These are phyloP conservation scores for Starmerella cellae DNA, from an alignment of 805 yeast species.

Conservation along the genomic window DNA sequence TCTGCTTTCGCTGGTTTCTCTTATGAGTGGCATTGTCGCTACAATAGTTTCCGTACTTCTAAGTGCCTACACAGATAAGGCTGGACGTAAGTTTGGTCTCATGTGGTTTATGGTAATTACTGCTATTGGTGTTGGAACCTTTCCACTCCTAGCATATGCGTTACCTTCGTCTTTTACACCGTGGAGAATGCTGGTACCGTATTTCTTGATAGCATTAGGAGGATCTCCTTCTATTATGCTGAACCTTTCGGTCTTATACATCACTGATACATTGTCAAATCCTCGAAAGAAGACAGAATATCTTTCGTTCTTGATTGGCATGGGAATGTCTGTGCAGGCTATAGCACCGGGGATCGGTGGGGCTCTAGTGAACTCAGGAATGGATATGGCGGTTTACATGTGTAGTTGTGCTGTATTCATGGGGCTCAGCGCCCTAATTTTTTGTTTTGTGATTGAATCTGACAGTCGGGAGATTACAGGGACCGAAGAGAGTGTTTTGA, in stretches of 20 bases:
- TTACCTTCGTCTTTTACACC: neutral
- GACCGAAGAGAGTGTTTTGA: neutral
- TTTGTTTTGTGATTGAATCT: neutral
- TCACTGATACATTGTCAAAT: constrained; percentile 10
- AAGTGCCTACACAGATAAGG: constrained; percentile 8
- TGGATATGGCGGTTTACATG: constrained; percentile 2
- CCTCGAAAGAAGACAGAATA: constrained; percentile 9
- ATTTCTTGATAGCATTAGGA: constrained; percentile 7
- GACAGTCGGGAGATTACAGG: neutral
- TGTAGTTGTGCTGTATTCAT: constrained; percentile 1
- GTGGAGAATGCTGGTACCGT: constrained; percentile 15
- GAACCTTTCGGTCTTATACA: constrained; percentile 12
- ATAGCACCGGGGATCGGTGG: constrained; percentile 15
- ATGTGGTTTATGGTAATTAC: constrained; percentile 11
- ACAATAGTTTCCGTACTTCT: constrained; percentile 3
- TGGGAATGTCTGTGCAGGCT: constrained; percentile 12
- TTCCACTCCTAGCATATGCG: constrained; percentile 1
- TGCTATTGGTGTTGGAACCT: constrained; percentile 1
- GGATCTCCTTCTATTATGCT: constrained; percentile 12
- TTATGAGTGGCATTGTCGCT: constrained; percentile 9
- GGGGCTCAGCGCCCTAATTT: constrained; percentile 1
- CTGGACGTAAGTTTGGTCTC: constrained; percentile 11
- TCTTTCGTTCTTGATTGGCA: constrained; percentile 9
- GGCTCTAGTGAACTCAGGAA: constrained; percentile 3
- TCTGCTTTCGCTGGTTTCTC: constrained; percentile 9